Conservation (phyloP, 495 filamentous ascomycete species). For the Collariella sp. region DNA sequence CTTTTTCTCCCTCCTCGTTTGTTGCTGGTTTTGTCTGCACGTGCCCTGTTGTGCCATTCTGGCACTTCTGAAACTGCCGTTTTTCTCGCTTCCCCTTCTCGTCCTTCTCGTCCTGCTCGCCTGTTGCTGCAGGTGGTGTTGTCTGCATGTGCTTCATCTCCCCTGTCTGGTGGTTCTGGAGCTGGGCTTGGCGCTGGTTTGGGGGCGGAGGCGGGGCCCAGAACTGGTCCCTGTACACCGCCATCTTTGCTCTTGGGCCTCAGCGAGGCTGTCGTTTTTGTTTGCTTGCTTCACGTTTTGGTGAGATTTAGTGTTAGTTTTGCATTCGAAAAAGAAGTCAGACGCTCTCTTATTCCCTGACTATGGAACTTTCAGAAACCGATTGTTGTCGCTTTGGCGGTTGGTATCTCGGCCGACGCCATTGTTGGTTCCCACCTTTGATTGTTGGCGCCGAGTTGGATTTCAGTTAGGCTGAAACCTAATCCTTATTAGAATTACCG, state of each 20-base stretch:
- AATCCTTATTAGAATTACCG: too few relatives aligned
- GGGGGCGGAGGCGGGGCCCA: neutral
- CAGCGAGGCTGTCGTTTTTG: neutral
- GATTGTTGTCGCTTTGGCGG: too few relatives aligned
- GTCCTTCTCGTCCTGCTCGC: neutral
- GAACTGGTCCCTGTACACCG: slow-evolving; percentile 1
- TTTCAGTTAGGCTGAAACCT: too few relatives aligned
- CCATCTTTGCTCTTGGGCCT: slow-evolving; percentile 4
- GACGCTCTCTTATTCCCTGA: too few relatives aligned
- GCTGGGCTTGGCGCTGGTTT: neutral
- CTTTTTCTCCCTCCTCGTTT: neutral
- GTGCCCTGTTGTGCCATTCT: neutral
- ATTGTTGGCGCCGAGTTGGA: too few relatives aligned
- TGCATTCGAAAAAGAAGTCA: too few relatives aligned
- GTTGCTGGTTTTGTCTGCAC: neutral
- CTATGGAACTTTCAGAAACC: too few relatives aligned
- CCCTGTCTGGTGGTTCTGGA: neutral
- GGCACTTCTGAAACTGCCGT: neutral
- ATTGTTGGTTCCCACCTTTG: too few relatives aligned
- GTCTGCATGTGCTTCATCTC: neutral
- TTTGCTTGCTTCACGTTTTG: neutral
- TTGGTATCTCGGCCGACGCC: too few relatives aligned
- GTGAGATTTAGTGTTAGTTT: neutral
- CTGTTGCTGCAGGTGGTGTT: neutral
- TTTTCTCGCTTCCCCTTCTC: neutral